Evolutionary conservation across 2,329 filamentous ascomycete species (phyloP).

Genomic region (Aureobasidium namibiae): DNA sequence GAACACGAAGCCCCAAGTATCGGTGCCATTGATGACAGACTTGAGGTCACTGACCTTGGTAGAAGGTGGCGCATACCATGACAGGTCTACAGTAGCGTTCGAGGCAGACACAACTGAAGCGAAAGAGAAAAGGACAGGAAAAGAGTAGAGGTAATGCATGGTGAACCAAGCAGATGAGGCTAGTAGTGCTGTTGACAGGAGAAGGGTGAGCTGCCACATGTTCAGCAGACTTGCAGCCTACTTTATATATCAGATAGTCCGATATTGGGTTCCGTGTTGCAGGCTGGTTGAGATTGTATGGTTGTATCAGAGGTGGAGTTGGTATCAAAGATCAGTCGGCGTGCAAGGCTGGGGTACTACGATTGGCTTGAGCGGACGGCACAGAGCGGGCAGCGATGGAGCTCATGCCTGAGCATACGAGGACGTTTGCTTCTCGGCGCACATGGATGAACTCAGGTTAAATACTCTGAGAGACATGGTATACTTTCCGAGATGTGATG

Average conservation of each 20-base stretch:
- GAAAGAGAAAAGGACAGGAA: constrained; percentile 18
- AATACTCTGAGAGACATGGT: background rate
- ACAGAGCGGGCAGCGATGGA: background rate
- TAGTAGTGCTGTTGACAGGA: constrained; percentile 21
- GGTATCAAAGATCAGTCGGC: background rate
- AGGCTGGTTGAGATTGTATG: background rate
- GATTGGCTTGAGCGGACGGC: background rate
- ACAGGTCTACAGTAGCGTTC: constrained; percentile 30
- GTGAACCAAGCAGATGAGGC: constrained; percentile 19
- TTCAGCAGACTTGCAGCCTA: background rate
- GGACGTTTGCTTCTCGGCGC: background rate
- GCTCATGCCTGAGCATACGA: background rate
- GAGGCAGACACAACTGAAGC: background rate
- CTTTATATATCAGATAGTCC: background rate
- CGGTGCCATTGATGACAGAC: constrained; percentile 48
- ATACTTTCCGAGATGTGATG: background rate
- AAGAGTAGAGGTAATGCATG: constrained; percentile 22
- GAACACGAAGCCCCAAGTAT: constrained; percentile 67
- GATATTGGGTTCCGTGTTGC: background rate
- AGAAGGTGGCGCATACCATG: constrained; percentile 52
- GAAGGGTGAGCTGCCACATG: constrained; percentile 14
- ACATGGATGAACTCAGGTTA: background rate
- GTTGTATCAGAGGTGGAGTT: background rate
- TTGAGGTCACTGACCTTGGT: constrained; percentile 54
- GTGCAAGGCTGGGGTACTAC: background rate